A percentile compares a stretch with the other conserved stretches of the same genome.
Evolutionary conservation across 306 rosid species (phyloP).

Genomic region (Corylus americana): DNA sequence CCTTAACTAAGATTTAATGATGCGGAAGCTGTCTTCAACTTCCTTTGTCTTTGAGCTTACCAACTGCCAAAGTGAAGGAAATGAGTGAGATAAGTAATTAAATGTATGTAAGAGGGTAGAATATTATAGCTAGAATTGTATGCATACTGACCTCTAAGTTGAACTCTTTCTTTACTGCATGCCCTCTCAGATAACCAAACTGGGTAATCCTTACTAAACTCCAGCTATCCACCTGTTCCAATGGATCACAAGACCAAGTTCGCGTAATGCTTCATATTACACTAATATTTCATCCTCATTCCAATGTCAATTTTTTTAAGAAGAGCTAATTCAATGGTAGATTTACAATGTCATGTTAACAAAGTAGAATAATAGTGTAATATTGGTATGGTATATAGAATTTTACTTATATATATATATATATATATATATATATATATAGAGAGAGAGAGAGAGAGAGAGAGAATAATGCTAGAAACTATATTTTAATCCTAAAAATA

Average conservation of each 20-base stretch:
- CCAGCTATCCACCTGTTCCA: constrained; percentile 48
- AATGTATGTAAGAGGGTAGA: neutral
- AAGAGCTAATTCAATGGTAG: too few relatives aligned
- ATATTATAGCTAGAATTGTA: neutral
- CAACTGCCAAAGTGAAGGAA: constrained; percentile 43
- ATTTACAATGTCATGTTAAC: too few relatives aligned
- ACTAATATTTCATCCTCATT: too few relatives aligned
- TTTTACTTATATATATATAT: too few relatives aligned
- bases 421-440: too few relatives aligned
- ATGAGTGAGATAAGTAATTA: constrained; percentile 7
- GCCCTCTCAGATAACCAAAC: constrained; percentile 70
- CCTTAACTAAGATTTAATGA: constrained; percentile 40
- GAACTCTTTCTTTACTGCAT: constrained; percentile 53
- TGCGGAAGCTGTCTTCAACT: constrained; percentile 60
- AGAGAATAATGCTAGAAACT: too few relatives aligned
- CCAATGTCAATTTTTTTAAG: too few relatives aligned
- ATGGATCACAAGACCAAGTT: neutral
- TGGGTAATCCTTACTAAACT: constrained; percentile 56
- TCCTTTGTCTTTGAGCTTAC: constrained; percentile 49
- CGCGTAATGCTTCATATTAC: too few relatives aligned
- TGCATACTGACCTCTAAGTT: constrained; percentile 57
- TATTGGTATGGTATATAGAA: too few relatives aligned
- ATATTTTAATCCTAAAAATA: too few relatives aligned
- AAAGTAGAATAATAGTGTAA: too few relatives aligned
- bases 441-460: too few relatives aligned